Percentiles rank a stretch among this genome's conserved stretches.
Evolutionary conservation across 257 asterid genomes (phyloP).

Genomic region (Primulina eburnea): DNA sequence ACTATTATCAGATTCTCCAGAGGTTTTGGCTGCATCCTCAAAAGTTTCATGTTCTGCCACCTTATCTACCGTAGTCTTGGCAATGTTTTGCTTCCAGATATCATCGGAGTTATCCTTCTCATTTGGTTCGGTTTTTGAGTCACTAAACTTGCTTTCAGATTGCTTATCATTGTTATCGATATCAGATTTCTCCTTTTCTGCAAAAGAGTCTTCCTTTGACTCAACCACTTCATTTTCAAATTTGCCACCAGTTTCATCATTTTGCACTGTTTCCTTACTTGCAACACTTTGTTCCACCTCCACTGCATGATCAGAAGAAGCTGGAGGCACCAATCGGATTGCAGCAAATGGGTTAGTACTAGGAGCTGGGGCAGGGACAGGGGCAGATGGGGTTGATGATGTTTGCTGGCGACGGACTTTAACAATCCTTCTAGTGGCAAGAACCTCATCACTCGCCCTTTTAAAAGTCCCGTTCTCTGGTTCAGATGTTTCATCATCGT

Average conservation of each 20-base stretch:
- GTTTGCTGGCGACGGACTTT: constrained; percentile 70
- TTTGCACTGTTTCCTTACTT: constrained; percentile 32
- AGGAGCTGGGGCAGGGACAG: constrained; percentile 31
- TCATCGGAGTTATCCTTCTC: constrained; percentile 29
- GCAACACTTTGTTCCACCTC: constrained; percentile 25
- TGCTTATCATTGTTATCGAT: constrained; percentile 21
- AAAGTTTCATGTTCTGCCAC: constrained; percentile 33
- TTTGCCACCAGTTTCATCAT: constrained; percentile 24
- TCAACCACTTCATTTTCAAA: constrained; percentile 39
- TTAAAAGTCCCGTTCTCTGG: constrained; percentile 72
- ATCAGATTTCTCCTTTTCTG: constrained; percentile 29
- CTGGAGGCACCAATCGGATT: constrained; percentile 55
- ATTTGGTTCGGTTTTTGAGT: constrained; percentile 24
- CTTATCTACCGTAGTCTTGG: constrained; percentile 24
- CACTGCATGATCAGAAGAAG: constrained; percentile 30
- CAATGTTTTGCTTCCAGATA: constrained; percentile 1
- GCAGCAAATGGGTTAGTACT: constrained; percentile 76
- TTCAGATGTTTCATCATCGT: constrained; percentile 66
- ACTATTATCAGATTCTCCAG: constrained; percentile 29
- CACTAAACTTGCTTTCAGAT: constrained; percentile 32
- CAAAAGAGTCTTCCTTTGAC: constrained; percentile 27
- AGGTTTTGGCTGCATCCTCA: constrained; percentile 30
- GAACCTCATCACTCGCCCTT: constrained; percentile 84
- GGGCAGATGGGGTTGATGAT: constrained; percentile 41
- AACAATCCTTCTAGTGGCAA: constrained; percentile 80